Conservation (phyloP, 805 yeast genomes). For the Myxozyma vanderwaltii region DNA sequence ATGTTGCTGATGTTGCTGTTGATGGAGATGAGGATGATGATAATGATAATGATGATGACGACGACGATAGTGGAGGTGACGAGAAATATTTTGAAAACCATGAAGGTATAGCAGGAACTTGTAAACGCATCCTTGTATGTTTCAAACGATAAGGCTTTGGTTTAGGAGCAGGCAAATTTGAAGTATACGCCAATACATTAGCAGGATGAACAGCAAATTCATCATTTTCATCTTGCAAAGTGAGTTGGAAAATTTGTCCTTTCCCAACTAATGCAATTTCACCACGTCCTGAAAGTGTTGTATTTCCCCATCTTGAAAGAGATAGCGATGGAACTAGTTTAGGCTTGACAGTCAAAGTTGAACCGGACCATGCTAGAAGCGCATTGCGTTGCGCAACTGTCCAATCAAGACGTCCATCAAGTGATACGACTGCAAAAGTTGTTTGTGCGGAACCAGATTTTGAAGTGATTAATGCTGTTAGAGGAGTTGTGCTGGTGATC, state of each 20-base stretch:
- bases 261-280: constrained; percentile 48
- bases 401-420: constrained; percentile 50
- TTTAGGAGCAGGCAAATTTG: constrained; percentile 33
- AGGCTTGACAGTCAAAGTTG: constrained; percentile 39
- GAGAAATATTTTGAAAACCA: not conserved
- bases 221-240: constrained; percentile 45
- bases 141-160: constrained; percentile 28
- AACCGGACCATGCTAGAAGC: constrained; percentile 52
- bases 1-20: constrained; percentile 1
- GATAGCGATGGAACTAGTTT: constrained; percentile 29
- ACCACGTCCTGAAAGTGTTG: constrained; percentile 50
- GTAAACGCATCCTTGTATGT: constrained; percentile 29
- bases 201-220: constrained; percentile 46
- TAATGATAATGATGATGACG: not conserved
- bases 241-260: constrained; percentile 46
- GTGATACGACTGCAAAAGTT: constrained; percentile 46
- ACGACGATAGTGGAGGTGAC: no score
- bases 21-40: constrained; percentile 1
- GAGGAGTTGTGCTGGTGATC: constrained; percentile 41
- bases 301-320: constrained; percentile 41
- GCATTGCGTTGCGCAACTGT: constrained; percentile 45
- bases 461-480: constrained; percentile 38
- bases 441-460: constrained; percentile 29
- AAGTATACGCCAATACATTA: constrained; percentile 48
- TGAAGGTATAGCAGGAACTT: constrained; percentile 21